Base-by-base conservation (phyloP, 306 rosid genomes). In the Pyrus betulifolia region DNA sequence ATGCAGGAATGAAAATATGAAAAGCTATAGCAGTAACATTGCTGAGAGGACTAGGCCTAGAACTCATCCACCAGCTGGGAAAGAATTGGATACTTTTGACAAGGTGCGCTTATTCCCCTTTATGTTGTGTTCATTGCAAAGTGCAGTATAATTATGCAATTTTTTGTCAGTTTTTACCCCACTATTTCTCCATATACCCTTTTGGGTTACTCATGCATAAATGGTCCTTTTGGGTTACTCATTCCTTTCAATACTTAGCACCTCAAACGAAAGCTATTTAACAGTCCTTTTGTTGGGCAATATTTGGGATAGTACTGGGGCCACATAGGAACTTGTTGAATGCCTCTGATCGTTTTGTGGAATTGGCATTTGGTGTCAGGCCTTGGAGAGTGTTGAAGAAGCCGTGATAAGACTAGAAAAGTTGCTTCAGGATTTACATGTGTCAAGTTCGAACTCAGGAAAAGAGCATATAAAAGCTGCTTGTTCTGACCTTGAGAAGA, bases 401-500 rank as follows among this genome's bases (percentile, higher is more conserved):
- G 87, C 98, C 74, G 72, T 96, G 67, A 64, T 83, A 83, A 88
- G 86, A 78, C 93, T 96, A n/a, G 99, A 96, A 85, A 89, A 85
- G 77, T 84, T 96, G 93, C 96, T 96, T 82, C 97, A 91, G 84
- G 93, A 91, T 86, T 85, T 92, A 87, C 96, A 96, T 66, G 85
- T 83, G 69, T 91, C 99, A 73, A 92, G 87, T 79, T 80, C 96
- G 25, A 84, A 83, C 82, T 84, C 96, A 70, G 98, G 97, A 78
- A 96, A 90, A 86, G 98, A 96, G 89, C 93, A 96, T 82, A 78
- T 96, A 78, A 86, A 96, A 88, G 99, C 97, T 60, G 98, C 99
- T 77, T 96, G 99, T 85, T 90, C 99, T 30, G 98, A 96, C 90
- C 94, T 96, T 82, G 97, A 96, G 82, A 92, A 89, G 83, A 91